phyloP scores from a whole-genome alignment of 192 early-diverging fungal species.

The Phycomyces nitens region DNA sequence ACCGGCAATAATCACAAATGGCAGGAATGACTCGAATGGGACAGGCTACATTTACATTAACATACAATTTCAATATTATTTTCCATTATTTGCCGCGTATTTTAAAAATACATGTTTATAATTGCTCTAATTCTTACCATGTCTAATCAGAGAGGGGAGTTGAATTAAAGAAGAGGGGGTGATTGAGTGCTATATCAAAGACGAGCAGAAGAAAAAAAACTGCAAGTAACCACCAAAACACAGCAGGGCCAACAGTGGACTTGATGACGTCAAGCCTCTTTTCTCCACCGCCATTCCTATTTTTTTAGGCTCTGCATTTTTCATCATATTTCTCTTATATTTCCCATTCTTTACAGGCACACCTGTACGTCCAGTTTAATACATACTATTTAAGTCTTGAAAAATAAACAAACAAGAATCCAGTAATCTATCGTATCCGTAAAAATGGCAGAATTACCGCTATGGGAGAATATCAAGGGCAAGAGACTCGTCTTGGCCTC shows the following conservation, averaged over 20 bases:
- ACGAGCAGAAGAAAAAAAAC: too few relatives aligned
- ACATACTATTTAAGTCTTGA: too few relatives aligned
- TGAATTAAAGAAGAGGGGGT: too few relatives aligned
- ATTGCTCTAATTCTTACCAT: too few relatives aligned
- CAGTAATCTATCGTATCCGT: too few relatives aligned
- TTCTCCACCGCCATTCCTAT: not conserved
- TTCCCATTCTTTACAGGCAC: not conserved
- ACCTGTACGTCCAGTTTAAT: not conserved
- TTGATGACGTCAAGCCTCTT: not conserved
- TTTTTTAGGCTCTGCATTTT: not conserved
- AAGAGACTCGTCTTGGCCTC: constrained; percentile 15
- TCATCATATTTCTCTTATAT: not conserved
- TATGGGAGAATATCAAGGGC: not conserved
- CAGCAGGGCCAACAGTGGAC: not conserved
- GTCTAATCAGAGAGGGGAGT: too few relatives aligned
- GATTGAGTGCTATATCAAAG: too few relatives aligned
- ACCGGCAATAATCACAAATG: constrained; percentile 66
- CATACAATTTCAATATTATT: too few relatives aligned
- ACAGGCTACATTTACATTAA: constrained; percentile 50
- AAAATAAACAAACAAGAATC: too few relatives aligned
- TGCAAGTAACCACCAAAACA: too few relatives aligned
- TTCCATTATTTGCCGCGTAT: too few relatives aligned
- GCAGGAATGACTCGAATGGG: constrained; percentile 75
- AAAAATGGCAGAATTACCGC: not conserved
- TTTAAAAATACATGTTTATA: too few relatives aligned